Evolutionary conservation across 208 protist genomes (phyloP), one percentile per base, ranked within the genome.

Genomic region (Blastocrithidia nonstop): DNA sequence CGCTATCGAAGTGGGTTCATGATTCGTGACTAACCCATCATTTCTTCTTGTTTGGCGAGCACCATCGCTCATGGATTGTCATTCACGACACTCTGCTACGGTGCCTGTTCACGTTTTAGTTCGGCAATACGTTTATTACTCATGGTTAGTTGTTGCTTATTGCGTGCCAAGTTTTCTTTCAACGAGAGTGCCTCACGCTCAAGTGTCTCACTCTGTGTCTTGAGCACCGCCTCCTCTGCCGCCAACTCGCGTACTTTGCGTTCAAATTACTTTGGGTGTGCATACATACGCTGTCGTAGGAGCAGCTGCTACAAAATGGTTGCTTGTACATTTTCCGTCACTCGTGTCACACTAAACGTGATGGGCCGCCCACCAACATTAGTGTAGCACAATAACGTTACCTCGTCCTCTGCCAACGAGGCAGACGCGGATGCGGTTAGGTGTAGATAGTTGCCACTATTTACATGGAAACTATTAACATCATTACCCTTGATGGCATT

Each of bases 171-270:
- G 32, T 61, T 83, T 42, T 86, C 80, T 40, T 74, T 65, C 43
- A 92, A 48, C n/a, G 82, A 61, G 19, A 61, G 29, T 8, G 66
- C 50, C 63, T 94, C 80, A 1, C 50, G 55, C 28, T 90, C 80
- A 1, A 90, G 61, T 22, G 53, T 54, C 11, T 74, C 65, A 13
- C 55, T 57, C 46, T 71, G 61, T 22, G 50, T 45, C 15, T 29
- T 24, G 28, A 68, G 49, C 6, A 65, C 51, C 15, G 45, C 50
- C 33, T 81, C 61, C 22, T 74, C 63, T 27, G 53, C 53, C 20
- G 44, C 47, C 17, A 71, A 15, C 15, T 56, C 47, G 6, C 31
- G 15, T 13, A 91, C 44, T 43, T 63, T 54, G 48, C 68, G 43
- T 51, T 88, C 55, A 54, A 66, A 62, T 38, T 88, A 73, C 44